Evolutionary conservation across 1,139 yeast species (phyloP).

Genomic region (Geotrichum restrictum): DNA sequence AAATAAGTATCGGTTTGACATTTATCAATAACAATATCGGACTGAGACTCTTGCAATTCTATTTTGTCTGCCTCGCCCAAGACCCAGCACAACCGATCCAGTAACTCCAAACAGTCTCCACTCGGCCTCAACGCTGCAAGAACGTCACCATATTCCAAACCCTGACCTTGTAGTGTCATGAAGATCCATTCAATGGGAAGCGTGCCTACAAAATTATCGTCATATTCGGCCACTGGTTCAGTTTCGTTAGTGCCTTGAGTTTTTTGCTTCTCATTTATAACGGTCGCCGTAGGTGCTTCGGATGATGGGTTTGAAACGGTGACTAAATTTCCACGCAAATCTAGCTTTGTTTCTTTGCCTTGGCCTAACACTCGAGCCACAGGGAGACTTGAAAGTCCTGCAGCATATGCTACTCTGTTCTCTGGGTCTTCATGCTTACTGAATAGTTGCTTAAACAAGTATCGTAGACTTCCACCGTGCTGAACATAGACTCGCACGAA

Average conservation of each 20-base stretch:
- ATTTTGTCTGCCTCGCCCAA: conserved; percentile 11
- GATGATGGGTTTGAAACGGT: not conserved
- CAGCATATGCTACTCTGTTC: not conserved
- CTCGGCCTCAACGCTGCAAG: conserved; percentile 5
- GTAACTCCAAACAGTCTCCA: not conserved
- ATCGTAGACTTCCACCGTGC: not conserved
- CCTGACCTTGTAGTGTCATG: not conserved
- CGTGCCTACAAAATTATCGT: conserved; percentile 8
- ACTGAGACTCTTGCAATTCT: conserved; percentile 3
- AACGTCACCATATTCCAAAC: conserved; percentile 1
- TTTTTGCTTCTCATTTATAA: not conserved
- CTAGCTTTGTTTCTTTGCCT: conserved; percentile 6
- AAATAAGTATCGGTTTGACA: not conserved
- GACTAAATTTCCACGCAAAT: conserved; percentile 9
- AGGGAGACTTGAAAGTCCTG: conserved; percentile 11
- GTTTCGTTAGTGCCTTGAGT: too few species aligned
- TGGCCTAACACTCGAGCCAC: conserved; percentile 2
- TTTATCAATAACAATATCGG: not conserved
- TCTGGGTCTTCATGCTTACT: not conserved
- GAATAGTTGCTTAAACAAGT: not conserved
- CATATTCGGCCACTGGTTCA: not conserved
- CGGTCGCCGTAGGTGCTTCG: not conserved
- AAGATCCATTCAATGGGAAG: conserved; percentile 4
- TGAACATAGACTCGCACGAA: conserved; percentile 14
- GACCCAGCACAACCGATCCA: conserved; percentile 1